Evolutionary conservation across 2,329 filamentous ascomycete species (phyloP).

Genomic region (Didymella glomerata): DNA sequence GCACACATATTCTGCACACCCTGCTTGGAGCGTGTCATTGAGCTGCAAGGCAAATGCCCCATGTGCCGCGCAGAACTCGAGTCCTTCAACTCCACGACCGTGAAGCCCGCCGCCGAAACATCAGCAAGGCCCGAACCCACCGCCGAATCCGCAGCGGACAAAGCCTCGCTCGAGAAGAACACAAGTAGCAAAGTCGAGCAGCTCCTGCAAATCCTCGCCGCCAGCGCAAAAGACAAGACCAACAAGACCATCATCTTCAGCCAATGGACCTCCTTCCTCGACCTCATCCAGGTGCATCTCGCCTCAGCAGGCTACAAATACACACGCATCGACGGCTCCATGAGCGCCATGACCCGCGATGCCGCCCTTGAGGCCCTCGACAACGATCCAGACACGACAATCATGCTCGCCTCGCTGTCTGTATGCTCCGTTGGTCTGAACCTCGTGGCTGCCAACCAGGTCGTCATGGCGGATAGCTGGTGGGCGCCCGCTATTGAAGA

Average conservation of each 20-base stretch:
- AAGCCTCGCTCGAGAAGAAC: constrained; percentile 56
- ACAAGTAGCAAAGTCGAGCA: constrained; percentile 86
- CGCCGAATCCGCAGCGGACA: constrained; percentile 59
- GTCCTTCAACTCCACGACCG: constrained; percentile 59
- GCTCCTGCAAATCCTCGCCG: constrained; percentile 76
- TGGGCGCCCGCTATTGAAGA: constrained; percentile 93
- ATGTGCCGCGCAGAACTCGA: constrained; percentile 78
- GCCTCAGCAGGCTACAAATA: constrained; percentile 67
- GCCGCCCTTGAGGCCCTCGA: constrained; percentile 73
- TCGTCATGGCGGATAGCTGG: constrained; percentile 85
- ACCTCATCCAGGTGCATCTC: constrained; percentile 75
- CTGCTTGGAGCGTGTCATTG: constrained; percentile 79
- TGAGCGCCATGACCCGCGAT: constrained; percentile 76
- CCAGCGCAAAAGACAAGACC: constrained; percentile 66
- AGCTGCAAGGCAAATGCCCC: constrained; percentile 80
- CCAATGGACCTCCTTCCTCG: constrained; percentile 79
- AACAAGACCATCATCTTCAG: constrained; percentile 79
- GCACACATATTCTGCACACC: constrained; percentile 79
- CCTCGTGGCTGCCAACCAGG: constrained; percentile 84
- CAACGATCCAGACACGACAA: constrained; percentile 70
- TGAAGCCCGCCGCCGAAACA: constrained; percentile 69
- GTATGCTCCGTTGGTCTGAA: constrained; percentile 89
- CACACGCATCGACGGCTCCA: constrained; percentile 81
- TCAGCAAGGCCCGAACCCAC: constrained; percentile 32
- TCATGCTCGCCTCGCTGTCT: constrained; percentile 82